These are phyloP conservation scores for Elongisporangium undulatum DNA, from an alignment of 352 stramenopile genomes.

Conservation along the genomic window DNA sequence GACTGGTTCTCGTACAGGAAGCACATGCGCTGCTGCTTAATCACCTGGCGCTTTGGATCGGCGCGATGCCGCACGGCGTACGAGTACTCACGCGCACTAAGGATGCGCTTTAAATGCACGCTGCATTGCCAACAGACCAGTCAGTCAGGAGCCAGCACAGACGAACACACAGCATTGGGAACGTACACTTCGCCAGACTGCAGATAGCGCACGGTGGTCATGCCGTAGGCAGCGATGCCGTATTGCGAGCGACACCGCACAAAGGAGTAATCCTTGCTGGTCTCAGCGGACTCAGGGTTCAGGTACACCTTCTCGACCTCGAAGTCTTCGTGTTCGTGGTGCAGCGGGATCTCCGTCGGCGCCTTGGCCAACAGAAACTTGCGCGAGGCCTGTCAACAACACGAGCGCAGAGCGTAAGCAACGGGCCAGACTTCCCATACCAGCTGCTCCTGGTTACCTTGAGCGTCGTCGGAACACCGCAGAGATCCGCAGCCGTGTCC, in stretches of 20 bases:
- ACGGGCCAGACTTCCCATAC: background rate
- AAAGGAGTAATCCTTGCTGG: conserved; percentile 84
- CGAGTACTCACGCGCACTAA: conserved; percentile 79
- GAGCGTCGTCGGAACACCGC: conserved; percentile 72
- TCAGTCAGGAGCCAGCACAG: conserved; percentile 6
- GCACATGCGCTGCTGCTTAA: conserved; percentile 87
- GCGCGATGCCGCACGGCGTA: conserved; percentile 77
- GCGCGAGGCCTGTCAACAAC: conserved; percentile 29
- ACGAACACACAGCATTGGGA: background rate
- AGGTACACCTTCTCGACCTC: conserved; percentile 87
- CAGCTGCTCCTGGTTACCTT: conserved; percentile 16
- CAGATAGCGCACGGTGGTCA: conserved; percentile 83
- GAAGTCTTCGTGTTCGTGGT: conserved; percentile 84
- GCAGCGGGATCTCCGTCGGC: conserved; percentile 57
- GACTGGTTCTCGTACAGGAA: conserved; percentile 86
- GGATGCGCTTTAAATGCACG: conserved; percentile 80
- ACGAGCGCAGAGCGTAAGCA: background rate
- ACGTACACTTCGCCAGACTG: conserved; percentile 73
- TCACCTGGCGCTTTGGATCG: conserved; percentile 64
- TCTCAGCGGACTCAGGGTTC: conserved; percentile 66
- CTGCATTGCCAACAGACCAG: conserved; percentile 14
- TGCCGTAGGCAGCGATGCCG: conserved; percentile 78
- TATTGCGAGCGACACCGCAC: conserved; percentile 83
- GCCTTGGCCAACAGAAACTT: conserved; percentile 67
- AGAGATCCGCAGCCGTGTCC: conserved; percentile 64